phyloP scores from a whole-genome alignment of 2,329 filamentous ascomycete genomes.

The Tolypocladium endophyticum region DNA sequence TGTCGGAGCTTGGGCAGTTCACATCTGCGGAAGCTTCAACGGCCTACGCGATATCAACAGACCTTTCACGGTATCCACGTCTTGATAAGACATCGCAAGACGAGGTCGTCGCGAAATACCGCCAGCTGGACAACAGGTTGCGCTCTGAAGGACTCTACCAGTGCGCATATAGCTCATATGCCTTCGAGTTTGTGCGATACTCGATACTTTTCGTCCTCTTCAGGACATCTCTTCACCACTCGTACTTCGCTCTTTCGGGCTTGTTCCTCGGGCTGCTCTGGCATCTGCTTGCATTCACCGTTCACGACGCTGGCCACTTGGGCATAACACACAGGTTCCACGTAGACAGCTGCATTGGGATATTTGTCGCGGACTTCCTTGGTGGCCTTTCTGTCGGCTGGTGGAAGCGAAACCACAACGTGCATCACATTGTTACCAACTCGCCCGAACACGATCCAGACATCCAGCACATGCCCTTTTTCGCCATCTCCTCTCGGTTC shows the following conservation, averaged over 20 bases:
- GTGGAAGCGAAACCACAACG: slow-evolving; percentile 97
- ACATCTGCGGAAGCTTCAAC: slow-evolving; percentile 55
- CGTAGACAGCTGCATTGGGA: slow-evolving; percentile 73
- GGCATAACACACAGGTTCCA: slow-evolving; percentile 89
- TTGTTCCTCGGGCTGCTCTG: slow-evolving; percentile 73
- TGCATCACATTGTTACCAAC: slow-evolving; percentile 95
- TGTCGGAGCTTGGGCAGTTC: neutral
- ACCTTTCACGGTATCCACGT: neutral
- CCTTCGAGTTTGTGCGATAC: slow-evolving; percentile 65
- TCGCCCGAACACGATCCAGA: slow-evolving; percentile 92
- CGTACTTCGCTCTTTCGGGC: slow-evolving; percentile 61
- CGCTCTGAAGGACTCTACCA: slow-evolving; percentile 66
- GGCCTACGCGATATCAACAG: neutral
- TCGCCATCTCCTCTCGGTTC: slow-evolving; percentile 76
- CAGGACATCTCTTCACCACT: slow-evolving; percentile 41
- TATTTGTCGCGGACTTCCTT: slow-evolving; percentile 79
- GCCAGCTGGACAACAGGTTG: slow-evolving; percentile 61
- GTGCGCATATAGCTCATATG: slow-evolving; percentile 67
- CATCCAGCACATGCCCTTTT: slow-evolving; percentile 83
- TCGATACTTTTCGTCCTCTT: slow-evolving; percentile 40
- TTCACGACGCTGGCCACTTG: slow-evolving; percentile 94
- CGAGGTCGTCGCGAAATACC: slow-evolving; percentile 63
- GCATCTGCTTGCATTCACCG: slow-evolving; percentile 91
- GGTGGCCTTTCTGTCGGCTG: slow-evolving; percentile 86
- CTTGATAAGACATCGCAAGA: slow-evolving; percentile 56